Evolutionary conservation across 352 stramenopile species (phyloP).

Genomic region (Pythium scleroteichum): DNA sequence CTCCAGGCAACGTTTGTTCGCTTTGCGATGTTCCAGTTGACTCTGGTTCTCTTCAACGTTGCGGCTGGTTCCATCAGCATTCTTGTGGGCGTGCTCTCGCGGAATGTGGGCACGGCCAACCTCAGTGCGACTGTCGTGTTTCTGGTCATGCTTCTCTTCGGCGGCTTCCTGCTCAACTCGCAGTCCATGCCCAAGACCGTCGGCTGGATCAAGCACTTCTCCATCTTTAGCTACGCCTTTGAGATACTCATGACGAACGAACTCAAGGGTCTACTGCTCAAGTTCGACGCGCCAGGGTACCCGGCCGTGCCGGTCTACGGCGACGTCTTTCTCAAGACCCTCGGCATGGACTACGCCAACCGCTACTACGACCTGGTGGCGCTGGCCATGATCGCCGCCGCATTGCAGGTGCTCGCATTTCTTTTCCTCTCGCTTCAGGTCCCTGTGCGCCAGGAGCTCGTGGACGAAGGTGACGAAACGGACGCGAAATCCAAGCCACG

Average conservation of each 20-base stretch:
- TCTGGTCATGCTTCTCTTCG: conserved; percentile 82
- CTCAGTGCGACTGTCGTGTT: conserved; percentile 71
- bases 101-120: conserved; percentile 70
- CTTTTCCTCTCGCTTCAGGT: conserved; percentile 71
- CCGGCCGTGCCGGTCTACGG: conserved; percentile 74
- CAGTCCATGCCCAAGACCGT: conserved; percentile 73
- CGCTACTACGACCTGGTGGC: conserved; percentile 68
- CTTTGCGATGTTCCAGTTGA: conserved; percentile 71
- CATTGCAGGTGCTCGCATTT: conserved; percentile 61
- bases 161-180: conserved; percentile 86
- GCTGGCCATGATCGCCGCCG: conserved; percentile 49
- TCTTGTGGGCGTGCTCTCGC: conserved; percentile 65
- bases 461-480: conserved; percentile 9
- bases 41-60: conserved; percentile 82
- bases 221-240: conserved; percentile 87
- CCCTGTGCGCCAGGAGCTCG: conserved; percentile 44
- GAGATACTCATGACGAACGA: conserved; percentile 89
- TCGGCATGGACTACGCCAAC: conserved; percentile 81
- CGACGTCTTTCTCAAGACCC: conserved; percentile 82
- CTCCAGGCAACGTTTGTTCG: conserved; percentile 55
- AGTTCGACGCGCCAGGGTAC: conserved; percentile 79
- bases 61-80: conserved; percentile 74
- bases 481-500: background rate
- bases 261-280: conserved; percentile 69
- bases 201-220: conserved; percentile 76